Evolutionary conservation across 73 alveolate genomes (phyloP), one percentile per base, ranked within the genome.

Genomic region (Paramecium bursaria): DNA sequence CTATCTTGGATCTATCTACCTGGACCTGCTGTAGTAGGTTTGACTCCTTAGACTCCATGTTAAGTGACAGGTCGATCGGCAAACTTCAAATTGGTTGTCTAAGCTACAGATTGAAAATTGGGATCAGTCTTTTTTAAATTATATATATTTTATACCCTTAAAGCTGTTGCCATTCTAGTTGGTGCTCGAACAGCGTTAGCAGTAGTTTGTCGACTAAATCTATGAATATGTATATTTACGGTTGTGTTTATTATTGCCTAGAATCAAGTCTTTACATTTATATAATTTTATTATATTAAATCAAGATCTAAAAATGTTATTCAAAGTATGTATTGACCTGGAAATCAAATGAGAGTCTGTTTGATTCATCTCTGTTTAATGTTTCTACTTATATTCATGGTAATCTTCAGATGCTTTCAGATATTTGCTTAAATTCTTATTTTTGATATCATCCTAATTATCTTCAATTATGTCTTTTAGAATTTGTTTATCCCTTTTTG

Each of bases 41-140:
- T 51, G 9, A 95, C 90, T 7, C 99, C 99, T 21, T 90, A 74
- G 29, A 96, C 74, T 47, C 99, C 99, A 82, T 95, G 98, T 49
- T 94, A 77, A 15, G 99, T 95, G 49, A 95, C 97, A 14, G 99
- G 98, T 50, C 99, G 90, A 85, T 96, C 96, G 46, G 92, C 95
- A n/a, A 95, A 92, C 75, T 89, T 93, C 48, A 95, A 93, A 74
- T 93, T 87, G 21, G 97, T 94, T 14, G 94, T 92, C 57, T 91
- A 87, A 4, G 97, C 98, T 22, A 94, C 93, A 26, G 97, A 86
- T 48, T 74, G 25, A 21, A 74, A 79, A 15, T 73, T 67, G 52
- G 86, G 67, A 35, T 73, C 86, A 49, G 47, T 55, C 86, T 60
- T 48, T 30, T 21, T 4, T 21, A 73, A 4, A 11, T 27, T 3